Conservation (phyloP, 129 eudicot species). For the Helianthus annuus region DNA sequence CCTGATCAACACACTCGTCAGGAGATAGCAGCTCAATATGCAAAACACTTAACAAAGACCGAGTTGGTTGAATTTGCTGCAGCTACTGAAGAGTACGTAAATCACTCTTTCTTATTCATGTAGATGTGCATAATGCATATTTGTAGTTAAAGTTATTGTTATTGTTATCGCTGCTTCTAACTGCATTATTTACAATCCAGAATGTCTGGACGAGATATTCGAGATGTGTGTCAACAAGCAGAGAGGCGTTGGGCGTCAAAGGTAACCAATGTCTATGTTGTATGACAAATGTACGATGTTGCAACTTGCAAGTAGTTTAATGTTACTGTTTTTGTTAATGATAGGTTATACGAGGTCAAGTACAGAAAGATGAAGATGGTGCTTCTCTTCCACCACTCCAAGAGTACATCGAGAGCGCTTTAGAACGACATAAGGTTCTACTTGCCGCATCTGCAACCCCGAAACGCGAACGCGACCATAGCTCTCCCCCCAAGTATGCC, state of each 20-base stretch:
- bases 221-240: constrained; percentile 97
- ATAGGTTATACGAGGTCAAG: constrained; percentile 82
- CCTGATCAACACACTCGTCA: constrained; percentile 90
- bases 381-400: constrained; percentile 73
- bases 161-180: constrained; percentile 7
- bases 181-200: constrained; percentile 37
- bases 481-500: constrained; percentile 39
- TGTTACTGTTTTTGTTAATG: background rate
- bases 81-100: constrained; percentile 67
- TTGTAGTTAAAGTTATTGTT: background rate
- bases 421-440: constrained; percentile 49
- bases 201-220: constrained; percentile 94
- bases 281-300: background rate
- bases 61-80: constrained; percentile 76
- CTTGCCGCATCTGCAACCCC: constrained; percentile 37
- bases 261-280: constrained; percentile 39
- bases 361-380: constrained; percentile 44
- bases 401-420: constrained; percentile 78
- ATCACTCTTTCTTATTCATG: constrained; percentile 15
- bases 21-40: constrained; percentile 90
- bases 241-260: constrained; percentile 99
- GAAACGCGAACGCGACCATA: constrained; percentile 25
- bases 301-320: background rate
- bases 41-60: constrained; percentile 78
- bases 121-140: background rate